Base-by-base conservation (phyloP, 1,284 basidiomycete genomes). In the Puccinia triticina region DNA sequence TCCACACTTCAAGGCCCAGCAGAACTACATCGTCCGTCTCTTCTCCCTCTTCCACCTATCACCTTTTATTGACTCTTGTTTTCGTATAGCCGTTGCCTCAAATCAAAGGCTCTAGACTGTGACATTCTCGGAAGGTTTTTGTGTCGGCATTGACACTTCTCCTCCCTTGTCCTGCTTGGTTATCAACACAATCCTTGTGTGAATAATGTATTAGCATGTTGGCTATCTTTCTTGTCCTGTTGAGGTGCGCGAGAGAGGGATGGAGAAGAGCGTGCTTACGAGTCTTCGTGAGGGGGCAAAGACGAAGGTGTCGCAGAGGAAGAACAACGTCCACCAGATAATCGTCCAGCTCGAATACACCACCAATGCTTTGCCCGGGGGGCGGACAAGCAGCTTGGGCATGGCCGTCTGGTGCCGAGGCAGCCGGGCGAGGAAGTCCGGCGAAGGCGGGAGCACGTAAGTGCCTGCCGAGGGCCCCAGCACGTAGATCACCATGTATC, bases 401-500 rank as follows among this genome's bases (percentile, higher is more conserved):
- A 26, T 1, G 14, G n/a, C 66, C 64, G 46, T 78, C 83, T 53
- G 29, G 29, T 50, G 53, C 83, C 53, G 55, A 32, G 67, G 66
- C 43, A 81, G 76, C 26, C 66, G 64, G 18, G 61, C 74, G 89
- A 86, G 93, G 93, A 85, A 91, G 0, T 90, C 91, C 0, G 93
- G 94, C 34, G 91, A 91, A 1, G 92, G 90, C 0, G 93, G 93
- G 7, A 97, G 90, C 50, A 96, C 87, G 53, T 96, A 88, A 0
- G 93, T 92, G 0, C 96, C 96, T 0, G 91, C 89, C 0, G 93
- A 92, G 14, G 96, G 88, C 0, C 95, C 96, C 16, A 98, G 88
- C 1, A 98, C 88, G 86, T 96, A 95, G 83, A 99, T 92, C 0
- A 94, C 90, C 11, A 97, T 89, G 87, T 99, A 99, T 8, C 96